Evolutionary conservation across 2,329 filamentous ascomycete genomes (phyloP).

Genomic region (Penicillium palitans): DNA sequence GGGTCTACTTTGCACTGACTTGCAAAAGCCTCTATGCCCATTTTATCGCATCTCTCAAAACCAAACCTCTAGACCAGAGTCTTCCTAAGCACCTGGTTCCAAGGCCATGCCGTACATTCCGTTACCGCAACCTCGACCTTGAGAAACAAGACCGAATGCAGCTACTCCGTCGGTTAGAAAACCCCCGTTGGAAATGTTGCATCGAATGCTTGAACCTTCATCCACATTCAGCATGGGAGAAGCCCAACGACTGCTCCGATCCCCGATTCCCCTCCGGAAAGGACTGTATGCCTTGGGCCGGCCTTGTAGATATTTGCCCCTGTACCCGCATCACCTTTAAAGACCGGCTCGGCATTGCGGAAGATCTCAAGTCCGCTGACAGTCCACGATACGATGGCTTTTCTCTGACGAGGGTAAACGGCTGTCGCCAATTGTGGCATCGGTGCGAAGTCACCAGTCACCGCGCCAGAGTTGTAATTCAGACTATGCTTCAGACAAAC

Average conservation of each 20-base stretch:
- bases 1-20: not conserved
- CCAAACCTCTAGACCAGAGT: not conserved
- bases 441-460: not conserved
- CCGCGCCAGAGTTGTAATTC: not conserved
- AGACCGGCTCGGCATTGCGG: not conserved
- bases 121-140: not conserved
- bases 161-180: constrained; percentile 13
- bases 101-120: not conserved
- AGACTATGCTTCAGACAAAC: not conserved
- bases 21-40: not conserved
- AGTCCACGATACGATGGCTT: too few relatives aligned
- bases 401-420: too few relatives aligned
- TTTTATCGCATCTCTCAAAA: not conserved
- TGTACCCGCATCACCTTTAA: not conserved
- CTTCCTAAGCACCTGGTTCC: not conserved
- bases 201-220: constrained; percentile 12
- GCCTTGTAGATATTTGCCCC: not conserved
- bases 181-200: constrained; percentile 14
- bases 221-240: constrained; percentile 1
- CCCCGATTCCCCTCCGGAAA: not conserved
- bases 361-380: not conserved
- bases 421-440: not conserved
- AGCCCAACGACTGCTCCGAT: not conserved
- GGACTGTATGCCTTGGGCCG: not conserved
- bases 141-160: not conserved